Evolutionary conservation across 345 rosid genomes (phyloP), one percentile per base, ranked within the genome.

Genomic region (Trapa incisa): DNA sequence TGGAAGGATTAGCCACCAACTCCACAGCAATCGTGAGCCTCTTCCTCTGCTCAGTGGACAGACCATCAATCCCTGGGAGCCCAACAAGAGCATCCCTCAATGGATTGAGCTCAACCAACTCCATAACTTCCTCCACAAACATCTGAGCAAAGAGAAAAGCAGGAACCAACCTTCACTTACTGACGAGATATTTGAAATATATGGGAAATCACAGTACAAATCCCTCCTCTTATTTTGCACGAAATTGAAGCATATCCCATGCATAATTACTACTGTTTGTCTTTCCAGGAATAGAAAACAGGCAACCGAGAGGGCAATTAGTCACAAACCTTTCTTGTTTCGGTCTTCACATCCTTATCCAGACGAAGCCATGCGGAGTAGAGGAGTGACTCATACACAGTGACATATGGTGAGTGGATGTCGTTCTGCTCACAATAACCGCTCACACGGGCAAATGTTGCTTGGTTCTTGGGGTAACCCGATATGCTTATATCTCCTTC

Each of bases 391-490:
- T 74, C 77, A 33, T 74, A 74, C 13, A 74, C 70, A 2, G 77
- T 74, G 32, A 74, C 77, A 3, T 69, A 65, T 5, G 73, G 76
- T 0, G 76, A 73, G 65, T 73, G 76, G 45, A 73, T 73, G 71
- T 73, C 75, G 38, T 73, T 73, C 72, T 74, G 77, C 37, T 74
- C 77, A 48, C 77, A 74, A 39, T 70, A 74, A 47, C 77, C 77
- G 37, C 47, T 66, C 36, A 74, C 77, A 47, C 77, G 72, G 35
- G 77, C 77, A 10, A 74, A 74, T 7, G 78, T 67, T 43, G 72
- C 72, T 68, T 79, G 85, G 52, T 82, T 82, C 81, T 79, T 79
- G 32, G 81, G 76, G 61, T 70, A 82, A 39, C 85, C 85, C 2
- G 83, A 82, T 61, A 82, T 74, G 35, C 69, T 75, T 14, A 82